Conservation (phyloP, 306 rosid genomes). For the Cyamopsis tetragonoloba region DNA sequence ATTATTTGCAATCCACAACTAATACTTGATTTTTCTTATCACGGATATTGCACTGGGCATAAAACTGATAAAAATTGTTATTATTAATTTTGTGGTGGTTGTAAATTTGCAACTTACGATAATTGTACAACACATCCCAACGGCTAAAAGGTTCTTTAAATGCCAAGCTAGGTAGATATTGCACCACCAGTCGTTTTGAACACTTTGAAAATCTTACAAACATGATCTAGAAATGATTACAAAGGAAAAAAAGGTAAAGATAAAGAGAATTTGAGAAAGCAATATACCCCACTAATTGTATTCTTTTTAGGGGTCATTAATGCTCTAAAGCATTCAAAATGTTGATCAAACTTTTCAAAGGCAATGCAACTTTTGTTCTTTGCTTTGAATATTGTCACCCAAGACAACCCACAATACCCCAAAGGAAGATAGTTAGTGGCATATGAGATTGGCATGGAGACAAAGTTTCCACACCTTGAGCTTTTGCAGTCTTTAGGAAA, state of each 20-base stretch:
- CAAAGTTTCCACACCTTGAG: constrained; percentile 77
- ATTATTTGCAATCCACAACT: too few species aligned
- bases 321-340: constrained; percentile 51
- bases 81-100: neutral
- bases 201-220: constrained; percentile 41
- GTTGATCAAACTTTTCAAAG: constrained; percentile 41
- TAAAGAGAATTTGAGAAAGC: constrained; percentile 43
- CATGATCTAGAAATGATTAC: constrained; percentile 55
- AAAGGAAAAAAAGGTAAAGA: constrained; percentile 31
- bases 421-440: constrained; percentile 36
- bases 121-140: constrained; percentile 40
- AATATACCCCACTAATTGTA: constrained; percentile 58
- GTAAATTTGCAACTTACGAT: constrained; percentile 1
- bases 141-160: constrained; percentile 58
- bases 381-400: constrained; percentile 40
- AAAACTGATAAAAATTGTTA: too few species aligned
- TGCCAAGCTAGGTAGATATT: constrained; percentile 43
- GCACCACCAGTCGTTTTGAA: constrained; percentile 34
- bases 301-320: constrained; percentile 69
- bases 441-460: constrained; percentile 54
- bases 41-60: too few species aligned
- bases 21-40: too few species aligned
- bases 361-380: constrained; percentile 40
- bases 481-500: constrained; percentile 76
- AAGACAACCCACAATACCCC: constrained; percentile 33